A percentile compares a stretch with the other conserved stretches of the same genome.
These are phyloP conservation scores for Farysia itapuensis DNA, from an alignment of 1,284 basidiomycete genomes.

Conservation along the genomic window DNA sequence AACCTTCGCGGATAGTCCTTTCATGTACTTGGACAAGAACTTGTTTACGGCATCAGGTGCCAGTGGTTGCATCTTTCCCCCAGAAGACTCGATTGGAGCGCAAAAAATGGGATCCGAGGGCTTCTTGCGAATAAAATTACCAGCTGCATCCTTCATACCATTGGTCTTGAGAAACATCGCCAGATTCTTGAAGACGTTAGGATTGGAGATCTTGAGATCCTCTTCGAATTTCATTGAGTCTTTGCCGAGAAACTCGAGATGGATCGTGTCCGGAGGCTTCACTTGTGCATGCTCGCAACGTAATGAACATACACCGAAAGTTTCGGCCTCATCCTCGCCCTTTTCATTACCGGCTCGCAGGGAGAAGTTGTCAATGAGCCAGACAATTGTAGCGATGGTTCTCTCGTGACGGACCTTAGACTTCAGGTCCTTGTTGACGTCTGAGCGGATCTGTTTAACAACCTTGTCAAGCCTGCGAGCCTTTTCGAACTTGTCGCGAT, in stretches of 20 bases:
- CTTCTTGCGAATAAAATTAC: constrained; percentile 79
- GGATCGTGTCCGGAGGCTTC: constrained; percentile 48
- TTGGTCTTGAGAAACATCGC: constrained; percentile 54
- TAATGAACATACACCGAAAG: constrained; percentile 58
- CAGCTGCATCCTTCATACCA: constrained; percentile 46
- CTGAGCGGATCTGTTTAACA: constrained; percentile 50
- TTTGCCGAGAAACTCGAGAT: constrained; percentile 58
- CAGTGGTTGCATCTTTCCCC: constrained; percentile 40
- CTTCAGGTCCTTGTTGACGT: constrained; percentile 51
- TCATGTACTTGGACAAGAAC: constrained; percentile 56
- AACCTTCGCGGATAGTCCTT: constrained; percentile 57
- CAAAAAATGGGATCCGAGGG: constrained; percentile 86
- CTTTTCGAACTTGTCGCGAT: constrained; percentile 59
- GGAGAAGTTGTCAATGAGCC: constrained; percentile 59
- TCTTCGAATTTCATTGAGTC: constrained; percentile 60
- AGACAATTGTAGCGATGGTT: constrained; percentile 58
- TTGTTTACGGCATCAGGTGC: constrained; percentile 54
- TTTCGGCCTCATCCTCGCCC: constrained; percentile 59
- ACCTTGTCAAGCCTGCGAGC: constrained; percentile 54
- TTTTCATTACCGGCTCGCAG: constrained; percentile 60
- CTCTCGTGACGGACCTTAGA: constrained; percentile 54
- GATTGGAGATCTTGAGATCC: constrained; percentile 48
- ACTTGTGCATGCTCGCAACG: constrained; percentile 56
- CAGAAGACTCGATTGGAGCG: constrained; percentile 37
- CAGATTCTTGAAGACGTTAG: constrained; percentile 57